Evolutionary conservation across 139 green algal species (phyloP).

Genomic region (Parachlorella kessleri): DNA sequence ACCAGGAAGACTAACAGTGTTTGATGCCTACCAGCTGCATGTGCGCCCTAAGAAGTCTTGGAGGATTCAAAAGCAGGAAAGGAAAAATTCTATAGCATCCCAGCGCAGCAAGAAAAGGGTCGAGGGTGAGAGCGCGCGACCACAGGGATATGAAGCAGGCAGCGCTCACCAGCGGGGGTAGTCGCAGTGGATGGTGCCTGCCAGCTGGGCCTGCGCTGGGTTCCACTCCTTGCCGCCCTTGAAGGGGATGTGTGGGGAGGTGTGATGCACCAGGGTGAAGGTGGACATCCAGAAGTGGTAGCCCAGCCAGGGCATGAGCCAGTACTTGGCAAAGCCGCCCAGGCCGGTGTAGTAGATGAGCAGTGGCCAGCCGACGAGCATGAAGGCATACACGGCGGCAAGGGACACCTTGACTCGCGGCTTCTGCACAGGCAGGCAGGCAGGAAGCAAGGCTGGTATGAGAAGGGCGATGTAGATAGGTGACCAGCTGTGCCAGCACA

Average conservation of each 20-base stretch:
- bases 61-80: too few relatives aligned
- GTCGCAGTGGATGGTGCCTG: constrained; percentile 97
- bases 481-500: too few relatives aligned
- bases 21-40: too few relatives aligned
- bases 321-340: constrained; percentile 90
- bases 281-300: constrained; percentile 99
- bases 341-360: constrained; percentile 76
- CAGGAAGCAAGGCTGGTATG: neutral
- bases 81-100: too few relatives aligned
- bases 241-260: constrained; percentile 98
- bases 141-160: too few relatives aligned
- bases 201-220: constrained; percentile 87
- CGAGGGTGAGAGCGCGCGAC: too few relatives aligned
- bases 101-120: too few relatives aligned
- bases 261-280: constrained; percentile 99
- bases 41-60: too few relatives aligned
- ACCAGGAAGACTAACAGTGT: too few relatives aligned
- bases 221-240: constrained; percentile 91
- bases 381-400: constrained; percentile 74
- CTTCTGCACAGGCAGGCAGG: constrained; percentile 54
- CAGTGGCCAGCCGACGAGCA: constrained; percentile 64
- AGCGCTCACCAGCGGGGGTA: constrained; percentile 78
- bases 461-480: neutral
- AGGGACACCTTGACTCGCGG: constrained; percentile 77
- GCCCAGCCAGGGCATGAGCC: constrained; percentile 97